These are phyloP conservation scores for Malassezia nana DNA, from an alignment of 1,284 basidiomycete species.

Conservation along the genomic window DNA sequence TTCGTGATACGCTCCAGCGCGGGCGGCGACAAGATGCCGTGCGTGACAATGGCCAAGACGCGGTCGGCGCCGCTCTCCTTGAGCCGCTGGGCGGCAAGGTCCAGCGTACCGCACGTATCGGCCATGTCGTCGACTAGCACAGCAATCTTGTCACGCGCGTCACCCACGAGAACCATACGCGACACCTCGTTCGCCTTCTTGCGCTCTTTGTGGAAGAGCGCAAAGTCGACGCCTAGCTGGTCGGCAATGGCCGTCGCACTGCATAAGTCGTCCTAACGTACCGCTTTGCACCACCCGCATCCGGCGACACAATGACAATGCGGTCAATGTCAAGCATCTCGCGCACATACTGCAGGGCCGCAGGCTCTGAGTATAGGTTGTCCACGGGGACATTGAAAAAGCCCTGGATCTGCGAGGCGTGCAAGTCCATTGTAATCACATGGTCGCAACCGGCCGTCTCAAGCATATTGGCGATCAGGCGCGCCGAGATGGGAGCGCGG, in stretches of 20 bases:
- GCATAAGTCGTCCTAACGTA: constrained; percentile 45
- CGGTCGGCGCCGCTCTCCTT: constrained; percentile 77
- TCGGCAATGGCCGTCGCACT: constrained; percentile 97
- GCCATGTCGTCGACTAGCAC: constrained; percentile 99
- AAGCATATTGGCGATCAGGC: constrained; percentile 98
- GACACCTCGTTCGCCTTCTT: constrained; percentile 99
- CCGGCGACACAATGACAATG: constrained; percentile 93
- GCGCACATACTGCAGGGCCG: constrained; percentile 86
- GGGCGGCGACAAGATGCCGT: constrained; percentile 86
- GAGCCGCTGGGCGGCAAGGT: constrained; percentile 78
- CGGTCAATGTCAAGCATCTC: constrained; percentile 77
- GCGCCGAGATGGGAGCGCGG: constrained; percentile 94
- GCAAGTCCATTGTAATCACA: constrained; percentile 60
- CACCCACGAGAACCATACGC: constrained; percentile 94
- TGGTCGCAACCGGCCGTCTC: constrained; percentile 95
- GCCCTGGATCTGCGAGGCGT: constrained; percentile 56
- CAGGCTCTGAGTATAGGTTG: constrained; percentile 94
- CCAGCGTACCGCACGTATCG: constrained; percentile 95
- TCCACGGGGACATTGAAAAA: constrained; percentile 99
- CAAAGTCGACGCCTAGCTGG: constrained; percentile 91
- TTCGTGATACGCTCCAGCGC: constrained; percentile 56
- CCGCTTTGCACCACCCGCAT: constrained; percentile 97
- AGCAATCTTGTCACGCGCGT: constrained; percentile 82
- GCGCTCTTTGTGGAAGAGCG: constrained; percentile 98
- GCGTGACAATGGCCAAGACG: constrained; percentile 89